Evolutionary conservation across 164 flowering plant species (phyloP), one percentile per base, ranked within the genome.

Genomic region (Santalum album): DNA sequence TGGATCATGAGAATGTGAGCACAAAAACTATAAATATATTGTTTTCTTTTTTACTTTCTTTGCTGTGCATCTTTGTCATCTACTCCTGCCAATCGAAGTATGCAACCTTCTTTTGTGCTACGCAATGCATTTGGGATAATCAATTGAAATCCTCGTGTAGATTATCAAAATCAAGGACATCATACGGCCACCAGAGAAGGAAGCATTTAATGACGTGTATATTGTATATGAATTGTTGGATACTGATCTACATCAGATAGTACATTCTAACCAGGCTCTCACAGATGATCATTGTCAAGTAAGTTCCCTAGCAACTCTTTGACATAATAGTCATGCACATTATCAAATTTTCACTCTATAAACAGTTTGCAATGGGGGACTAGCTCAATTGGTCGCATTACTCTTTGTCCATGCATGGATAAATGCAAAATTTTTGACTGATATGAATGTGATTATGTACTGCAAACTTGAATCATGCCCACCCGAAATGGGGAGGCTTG

Each of bases 281-380:
- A 78, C 95, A 2, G 90, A 83, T 38, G 95, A 90, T 63, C 97
- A 90, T 56, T 84, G 80, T 70, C 97, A 87, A 81, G 97, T 86
- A 39, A 54, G 65, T 55, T 59, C n/a, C n/a, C n/a, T n/a, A n/a
- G n/a, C n/a, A n/a, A n/a, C n/a, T n/a, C n/a, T n/a, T n/a, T n/a
- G n/a, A n/a, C n/a, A n/a, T n/a, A n/a, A n/a, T n/a, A n/a, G n/a
- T n/a, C n/a, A n/a, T n/a, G n/a, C n/a, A n/a, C n/a, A n/a, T n/a
- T n/a, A n/a, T n/a, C n/a, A n/a, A n/a, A n/a, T n/a, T n/a, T n/a
- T n/a, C n/a, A n/a, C n/a, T 29, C 6, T 29, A 29, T 29, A 10
- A 29, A 4, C 10, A 4, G 5, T 29, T n/a, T n/a, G n/a, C n/a
- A n/a, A n/a, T n/a, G n/a, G n/a, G n/a, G n/a, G n/a, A n/a, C n/a